phyloP scores from a whole-genome alignment of 306 rosid genomes.

The Begonia loranthoides region DNA sequence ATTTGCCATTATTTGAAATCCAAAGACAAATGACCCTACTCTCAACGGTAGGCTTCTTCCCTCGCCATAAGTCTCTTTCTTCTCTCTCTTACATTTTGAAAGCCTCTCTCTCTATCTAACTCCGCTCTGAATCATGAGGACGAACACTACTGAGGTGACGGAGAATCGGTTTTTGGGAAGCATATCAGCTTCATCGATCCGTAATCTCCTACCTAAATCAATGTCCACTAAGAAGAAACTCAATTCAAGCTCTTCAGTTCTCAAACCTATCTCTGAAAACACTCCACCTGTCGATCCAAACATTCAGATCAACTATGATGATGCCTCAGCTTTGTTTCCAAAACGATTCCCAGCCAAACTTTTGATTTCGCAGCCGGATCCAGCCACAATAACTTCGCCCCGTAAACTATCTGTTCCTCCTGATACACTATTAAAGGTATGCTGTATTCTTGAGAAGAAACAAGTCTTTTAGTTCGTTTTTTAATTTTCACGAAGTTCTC shows the following conservation, averaged over 20 bases:
- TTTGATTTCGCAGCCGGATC: conserved; percentile 12
- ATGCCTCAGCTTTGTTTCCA: conserved; percentile 10
- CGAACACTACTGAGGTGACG: conserved; percentile 11
- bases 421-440: conserved; percentile 37
- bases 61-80: too few relatives aligned
- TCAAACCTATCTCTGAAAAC: conserved; percentile 38
- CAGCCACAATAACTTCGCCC: conserved; percentile 4
- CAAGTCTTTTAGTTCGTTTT: too few relatives aligned
- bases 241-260: conserved; percentile 18
- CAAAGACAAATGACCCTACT: too few relatives aligned
- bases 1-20: too few relatives aligned
- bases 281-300: conserved; percentile 64
- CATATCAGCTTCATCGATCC: conserved; percentile 53
- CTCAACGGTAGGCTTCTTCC: too few relatives aligned
- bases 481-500: too few relatives aligned
- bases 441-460: neutral
- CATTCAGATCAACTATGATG: conserved; percentile 19
- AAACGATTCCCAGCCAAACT: conserved; percentile 22
- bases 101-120: too few relatives aligned
- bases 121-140: conserved; percentile 26
- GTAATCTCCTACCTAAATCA: conserved; percentile 72
- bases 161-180: conserved; percentile 44
- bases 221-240: conserved; percentile 41
- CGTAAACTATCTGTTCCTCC: conserved; percentile 7
- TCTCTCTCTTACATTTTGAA: too few relatives aligned